Percentiles rank a stretch among this genome's conserved stretches.
These are phyloP conservation scores for Blepharisma japonicum DNA, from an alignment of 73 alveolate genomes.

Conservation along the genomic window DNA sequence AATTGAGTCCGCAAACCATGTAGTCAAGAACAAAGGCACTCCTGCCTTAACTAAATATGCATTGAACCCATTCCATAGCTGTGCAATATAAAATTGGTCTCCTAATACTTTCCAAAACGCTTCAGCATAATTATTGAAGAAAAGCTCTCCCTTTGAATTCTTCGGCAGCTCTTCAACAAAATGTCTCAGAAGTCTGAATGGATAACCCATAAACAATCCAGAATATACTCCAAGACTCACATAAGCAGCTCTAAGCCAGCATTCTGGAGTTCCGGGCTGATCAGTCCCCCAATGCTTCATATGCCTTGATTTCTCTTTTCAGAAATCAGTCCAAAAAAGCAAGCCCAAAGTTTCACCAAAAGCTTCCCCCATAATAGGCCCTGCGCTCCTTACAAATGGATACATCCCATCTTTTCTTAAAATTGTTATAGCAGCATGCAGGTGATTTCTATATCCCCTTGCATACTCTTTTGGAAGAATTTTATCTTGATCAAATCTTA, in stretches of 20 bases:
- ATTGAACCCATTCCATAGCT: background rate
- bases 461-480: constrained; percentile 22
- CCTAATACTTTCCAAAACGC: constrained; percentile 18
- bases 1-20: constrained; percentile 22
- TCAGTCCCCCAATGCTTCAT: constrained; percentile 1
- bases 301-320: constrained; percentile 13
- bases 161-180: constrained; percentile 20
- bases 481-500: constrained; percentile 8
- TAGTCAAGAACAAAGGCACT: constrained; percentile 4
- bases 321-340: constrained; percentile 10
- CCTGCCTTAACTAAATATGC: background rate
- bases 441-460: constrained; percentile 27
- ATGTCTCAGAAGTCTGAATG: background rate
- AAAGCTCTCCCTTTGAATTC: constrained; percentile 26
- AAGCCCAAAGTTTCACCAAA: constrained; percentile 3
- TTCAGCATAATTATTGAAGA: constrained; percentile 12
- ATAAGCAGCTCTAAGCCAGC: background rate
- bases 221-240: background rate
- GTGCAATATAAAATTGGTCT: background rate
- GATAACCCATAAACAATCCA: background rate
- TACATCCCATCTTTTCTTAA: constrained; percentile 16
- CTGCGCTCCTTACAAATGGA: constrained; percentile 6
- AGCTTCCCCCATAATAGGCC: constrained; percentile 11
- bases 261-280: background rate
- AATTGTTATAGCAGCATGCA: constrained; percentile 27